Evolutionary conservation across 208 protist genomes (phyloP).

Genomic region (Acanthamoeba healyi): DNA sequence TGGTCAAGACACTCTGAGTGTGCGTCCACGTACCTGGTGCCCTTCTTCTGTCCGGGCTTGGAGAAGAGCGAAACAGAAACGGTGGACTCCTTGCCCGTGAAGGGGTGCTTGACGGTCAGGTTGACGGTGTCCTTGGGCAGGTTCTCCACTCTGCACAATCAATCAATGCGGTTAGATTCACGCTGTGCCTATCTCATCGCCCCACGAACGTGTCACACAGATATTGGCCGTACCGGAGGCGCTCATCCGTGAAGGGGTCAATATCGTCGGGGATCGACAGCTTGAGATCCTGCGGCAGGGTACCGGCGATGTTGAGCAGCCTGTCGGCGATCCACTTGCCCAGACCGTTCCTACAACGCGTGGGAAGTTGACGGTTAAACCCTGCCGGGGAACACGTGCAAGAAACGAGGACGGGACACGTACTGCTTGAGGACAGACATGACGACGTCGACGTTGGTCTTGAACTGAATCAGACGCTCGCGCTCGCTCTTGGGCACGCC

Average conservation of each 20-base stretch:
- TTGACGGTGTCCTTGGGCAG: slow-evolving; percentile 26
- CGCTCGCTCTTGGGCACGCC: slow-evolving; percentile 53
- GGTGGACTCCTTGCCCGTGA: slow-evolving; percentile 56
- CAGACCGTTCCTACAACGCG: slow-evolving; percentile 35
- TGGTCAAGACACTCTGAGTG: no score
- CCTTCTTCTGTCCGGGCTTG: slow-evolving; percentile 70
- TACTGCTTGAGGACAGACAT: slow-evolving; percentile 44
- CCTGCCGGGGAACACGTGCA: no score
- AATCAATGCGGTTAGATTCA: neutral
- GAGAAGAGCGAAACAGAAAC: slow-evolving; percentile 39
- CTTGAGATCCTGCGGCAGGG: slow-evolving; percentile 8
- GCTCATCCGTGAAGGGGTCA: slow-evolving; percentile 51
- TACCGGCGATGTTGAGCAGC: slow-evolving; percentile 58
- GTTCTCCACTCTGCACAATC: slow-evolving; percentile 29
- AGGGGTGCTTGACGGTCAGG: slow-evolving; percentile 59
- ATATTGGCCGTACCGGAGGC: neutral
- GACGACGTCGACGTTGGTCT: slow-evolving; percentile 73
- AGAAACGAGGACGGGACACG: neutral
- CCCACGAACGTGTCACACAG: no score
- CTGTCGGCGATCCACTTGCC: slow-evolving; percentile 74
- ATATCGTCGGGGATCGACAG: neutral
- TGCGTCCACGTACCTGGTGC: neutral
- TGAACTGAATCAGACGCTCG: slow-evolving; percentile 75
- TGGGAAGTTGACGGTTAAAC: neutral
- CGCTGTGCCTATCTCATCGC: neutral